These are phyloP conservation scores for Candida gigantensis DNA, from an alignment of 1,139 yeast species.

Conservation along the genomic window DNA sequence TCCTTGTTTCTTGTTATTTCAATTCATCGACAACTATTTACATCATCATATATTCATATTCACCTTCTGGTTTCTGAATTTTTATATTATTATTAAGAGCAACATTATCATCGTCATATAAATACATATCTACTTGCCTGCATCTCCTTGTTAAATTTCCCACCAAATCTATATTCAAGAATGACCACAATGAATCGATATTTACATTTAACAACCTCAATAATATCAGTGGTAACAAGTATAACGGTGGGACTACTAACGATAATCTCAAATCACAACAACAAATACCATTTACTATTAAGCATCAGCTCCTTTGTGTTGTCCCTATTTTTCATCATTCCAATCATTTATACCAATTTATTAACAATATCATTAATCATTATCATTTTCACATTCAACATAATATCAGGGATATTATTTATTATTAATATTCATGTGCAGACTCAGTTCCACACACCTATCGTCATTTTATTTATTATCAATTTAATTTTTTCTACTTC, in stretches of 20 bases:
- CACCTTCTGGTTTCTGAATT: too few species aligned
- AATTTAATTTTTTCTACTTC: slow-evolving; percentile 15
- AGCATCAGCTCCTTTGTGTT: slow-evolving; percentile 9
- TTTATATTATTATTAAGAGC: too few species aligned
- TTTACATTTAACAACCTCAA: neutral
- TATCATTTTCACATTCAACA: slow-evolving; percentile 17
- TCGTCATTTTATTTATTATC: slow-evolving; percentile 14
- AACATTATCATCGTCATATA: too few species aligned
- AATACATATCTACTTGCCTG: too few species aligned
- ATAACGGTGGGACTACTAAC: neutral
- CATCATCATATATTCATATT: too few species aligned
- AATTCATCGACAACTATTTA: too few species aligned
- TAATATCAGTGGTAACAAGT: neutral
- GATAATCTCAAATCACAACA: neutral
- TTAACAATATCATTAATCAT: slow-evolving; percentile 11
- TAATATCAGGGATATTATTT: slow-evolving; percentile 21
- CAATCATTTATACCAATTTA: slow-evolving; percentile 5
- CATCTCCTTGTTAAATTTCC: too few species aligned
- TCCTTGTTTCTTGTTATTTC: too few species aligned
- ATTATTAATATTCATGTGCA: slow-evolving; percentile 3
- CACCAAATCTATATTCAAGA: neutral
- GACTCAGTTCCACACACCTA: neutral
- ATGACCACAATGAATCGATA: neutral
- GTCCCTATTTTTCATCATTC: slow-evolving; percentile 5
- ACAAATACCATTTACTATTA: slow-evolving; percentile 9